Evolutionary conservation across 2,329 filamentous ascomycete genomes (phyloP).

Genomic region (Trichoderma arundinaceum): DNA sequence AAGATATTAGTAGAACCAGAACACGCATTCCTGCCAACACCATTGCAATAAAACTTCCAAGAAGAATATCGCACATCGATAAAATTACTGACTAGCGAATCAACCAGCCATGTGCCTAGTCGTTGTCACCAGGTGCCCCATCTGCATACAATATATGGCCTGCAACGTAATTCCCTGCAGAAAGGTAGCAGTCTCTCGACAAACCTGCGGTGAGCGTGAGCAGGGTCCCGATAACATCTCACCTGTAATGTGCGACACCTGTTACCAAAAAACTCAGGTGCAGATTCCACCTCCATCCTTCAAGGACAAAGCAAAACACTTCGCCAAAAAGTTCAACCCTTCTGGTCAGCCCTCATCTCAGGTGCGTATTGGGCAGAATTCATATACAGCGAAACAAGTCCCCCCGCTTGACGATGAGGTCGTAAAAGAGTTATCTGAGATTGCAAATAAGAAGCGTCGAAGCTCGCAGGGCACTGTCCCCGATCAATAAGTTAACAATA

Average conservation of each 20-base stretch:
- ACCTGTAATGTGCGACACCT: constrained; percentile 12
- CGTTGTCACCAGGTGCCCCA: constrained; percentile 7
- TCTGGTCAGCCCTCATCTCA: background rate
- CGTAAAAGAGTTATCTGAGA: background rate
- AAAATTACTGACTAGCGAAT: background rate
- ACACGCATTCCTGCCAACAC: background rate
- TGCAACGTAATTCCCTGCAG: constrained; percentile 17
- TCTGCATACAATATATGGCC: constrained; percentile 2
- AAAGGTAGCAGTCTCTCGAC: background rate
- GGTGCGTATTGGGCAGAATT: constrained; percentile 7
- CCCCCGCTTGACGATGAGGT: background rate
- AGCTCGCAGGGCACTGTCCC: background rate
- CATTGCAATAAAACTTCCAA: background rate
- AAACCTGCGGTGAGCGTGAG: constrained; percentile 19
- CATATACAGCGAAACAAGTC: background rate
- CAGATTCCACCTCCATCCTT: background rate
- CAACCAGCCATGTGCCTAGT: constrained; percentile 21
- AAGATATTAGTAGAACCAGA: background rate
- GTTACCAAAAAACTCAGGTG: constrained; percentile 1
- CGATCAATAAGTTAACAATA: background rate
- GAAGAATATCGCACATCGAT: background rate
- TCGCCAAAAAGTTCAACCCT: constrained; percentile 12
- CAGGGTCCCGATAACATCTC: constrained; percentile 22
- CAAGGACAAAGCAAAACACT: constrained; percentile 23
- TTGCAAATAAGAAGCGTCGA: constrained; percentile 1